Conservation (phyloP, 1,139 yeast genomes). For the Pichia sp. region DNA sequence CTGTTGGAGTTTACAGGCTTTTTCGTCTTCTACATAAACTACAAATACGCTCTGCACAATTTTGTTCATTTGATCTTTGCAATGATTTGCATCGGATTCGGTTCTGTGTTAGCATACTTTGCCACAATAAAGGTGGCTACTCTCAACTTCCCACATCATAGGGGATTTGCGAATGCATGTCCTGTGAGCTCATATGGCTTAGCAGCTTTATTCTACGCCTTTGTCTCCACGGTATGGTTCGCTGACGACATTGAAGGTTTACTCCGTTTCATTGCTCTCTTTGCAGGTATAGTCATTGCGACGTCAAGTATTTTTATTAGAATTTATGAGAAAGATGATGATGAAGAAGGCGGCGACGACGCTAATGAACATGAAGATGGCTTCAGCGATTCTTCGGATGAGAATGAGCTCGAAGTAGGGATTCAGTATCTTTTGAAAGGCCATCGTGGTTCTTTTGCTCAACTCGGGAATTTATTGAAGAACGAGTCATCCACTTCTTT, state of each 20-base stretch:
- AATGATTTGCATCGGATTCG: slow-evolving; percentile 56
- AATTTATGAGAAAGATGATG: slow-evolving; percentile 26
- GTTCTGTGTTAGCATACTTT: slow-evolving; percentile 61
- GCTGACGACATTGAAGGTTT: slow-evolving; percentile 41
- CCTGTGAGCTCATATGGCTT: slow-evolving; percentile 57
- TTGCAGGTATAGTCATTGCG: slow-evolving; percentile 31
- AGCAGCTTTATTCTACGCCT: slow-evolving; percentile 36
- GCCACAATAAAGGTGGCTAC: slow-evolving; percentile 68
- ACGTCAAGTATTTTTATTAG: slow-evolving; percentile 30
- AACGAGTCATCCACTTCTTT: slow-evolving; percentile 28
- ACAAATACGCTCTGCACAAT: slow-evolving; percentile 31
- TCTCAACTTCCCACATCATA: slow-evolving; percentile 62
- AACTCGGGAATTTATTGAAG: slow-evolving; percentile 24
- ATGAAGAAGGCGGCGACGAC: slow-evolving; percentile 9
- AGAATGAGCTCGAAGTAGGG: slow-evolving; percentile 20
- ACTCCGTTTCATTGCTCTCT: slow-evolving; percentile 30
- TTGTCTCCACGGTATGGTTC: slow-evolving; percentile 44
- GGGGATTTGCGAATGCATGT: slow-evolving; percentile 63
- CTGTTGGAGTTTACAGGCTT: slow-evolving; percentile 41
- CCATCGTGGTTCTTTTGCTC: slow-evolving; percentile 36
- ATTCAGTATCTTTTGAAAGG: slow-evolving; percentile 30
- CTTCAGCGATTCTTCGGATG: slow-evolving; percentile 4
- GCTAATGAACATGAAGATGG: background rate
- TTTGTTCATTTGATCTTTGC: slow-evolving; percentile 42
- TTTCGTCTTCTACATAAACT: slow-evolving; percentile 36